A percentile compares a stretch with the other conserved stretches of the same genome.
phyloP scores from a whole-genome alignment of 2,329 filamentous ascomycete species.

The Rhynchosporium graminicola region DNA sequence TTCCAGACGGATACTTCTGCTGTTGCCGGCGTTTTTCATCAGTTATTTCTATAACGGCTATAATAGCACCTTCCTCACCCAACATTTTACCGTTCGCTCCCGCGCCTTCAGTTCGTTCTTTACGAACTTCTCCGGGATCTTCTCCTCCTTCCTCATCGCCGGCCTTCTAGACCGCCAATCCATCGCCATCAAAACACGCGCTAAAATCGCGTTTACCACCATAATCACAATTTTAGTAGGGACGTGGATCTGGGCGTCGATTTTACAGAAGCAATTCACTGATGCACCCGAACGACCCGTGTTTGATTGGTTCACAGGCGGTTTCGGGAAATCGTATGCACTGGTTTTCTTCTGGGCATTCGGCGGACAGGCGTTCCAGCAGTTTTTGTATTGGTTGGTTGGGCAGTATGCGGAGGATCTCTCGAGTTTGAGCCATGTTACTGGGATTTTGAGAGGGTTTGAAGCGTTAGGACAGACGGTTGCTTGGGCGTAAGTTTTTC shows the following conservation, averaged over 20 bases:
- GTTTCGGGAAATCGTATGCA: slow-evolving; percentile 23
- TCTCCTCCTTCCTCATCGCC: slow-evolving; percentile 25
- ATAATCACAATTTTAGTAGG: slow-evolving; percentile 23
- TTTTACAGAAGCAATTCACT: slow-evolving; percentile 18
- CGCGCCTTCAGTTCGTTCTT: slow-evolving; percentile 43
- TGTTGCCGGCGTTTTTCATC: slow-evolving; percentile 44
- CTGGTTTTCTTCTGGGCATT: slow-evolving; percentile 25
- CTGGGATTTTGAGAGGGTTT: slow-evolving; percentile 19
- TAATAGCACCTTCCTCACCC: slow-evolving; percentile 45
- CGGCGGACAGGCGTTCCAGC: slow-evolving; percentile 25
- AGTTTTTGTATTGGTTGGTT: slow-evolving; percentile 25
- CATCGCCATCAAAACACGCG: slow-evolving; percentile 19
- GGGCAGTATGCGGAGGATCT: slow-evolving; percentile 24
- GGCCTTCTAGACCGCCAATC: slow-evolving; percentile 18
- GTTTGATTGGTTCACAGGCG: slow-evolving; percentile 24
- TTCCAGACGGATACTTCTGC: slow-evolving; percentile 39
- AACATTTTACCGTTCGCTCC: slow-evolving; percentile 47
- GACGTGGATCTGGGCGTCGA: slow-evolving; percentile 25
- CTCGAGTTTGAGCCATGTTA: slow-evolving; percentile 16
- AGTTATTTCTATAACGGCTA: slow-evolving; percentile 46
- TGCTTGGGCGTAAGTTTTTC: slow-evolving; percentile 20
- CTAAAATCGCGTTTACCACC: slow-evolving; percentile 20
- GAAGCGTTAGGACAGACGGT: slow-evolving; percentile 22
- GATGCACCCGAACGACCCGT: slow-evolving; percentile 15
- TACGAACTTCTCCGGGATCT: slow-evolving; percentile 25